Percentiles rank a stretch among this genome's conserved stretches.
Evolutionary conservation across 2,329 filamentous ascomycete genomes (phyloP).

Genomic region (Ascochyta clinopodiicola): DNA sequence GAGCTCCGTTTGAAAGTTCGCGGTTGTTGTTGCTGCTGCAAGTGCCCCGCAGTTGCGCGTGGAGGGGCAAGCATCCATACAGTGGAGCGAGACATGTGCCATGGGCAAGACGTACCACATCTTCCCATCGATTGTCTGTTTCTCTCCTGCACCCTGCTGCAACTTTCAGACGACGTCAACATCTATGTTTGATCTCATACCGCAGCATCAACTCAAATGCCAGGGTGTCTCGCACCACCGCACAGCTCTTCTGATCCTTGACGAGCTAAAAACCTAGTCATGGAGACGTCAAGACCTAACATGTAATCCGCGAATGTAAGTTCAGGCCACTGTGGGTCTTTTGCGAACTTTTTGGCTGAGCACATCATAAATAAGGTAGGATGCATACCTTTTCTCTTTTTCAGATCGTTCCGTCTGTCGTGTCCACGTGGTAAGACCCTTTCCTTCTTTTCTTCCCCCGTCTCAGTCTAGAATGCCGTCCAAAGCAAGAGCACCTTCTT

Average conservation of each 20-base stretch:
- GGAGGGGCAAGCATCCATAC: constrained; percentile 9
- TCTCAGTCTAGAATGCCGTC: background rate
- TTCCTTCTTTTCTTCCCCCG: background rate
- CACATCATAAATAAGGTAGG: background rate
- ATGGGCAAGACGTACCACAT: background rate
- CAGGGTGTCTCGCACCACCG: background rate
- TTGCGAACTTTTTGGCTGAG: background rate
- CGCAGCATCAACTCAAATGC: too few species aligned
- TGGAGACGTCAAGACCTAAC: background rate
- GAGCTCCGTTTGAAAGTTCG: constrained; percentile 5
- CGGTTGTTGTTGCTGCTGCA: constrained; percentile 8
- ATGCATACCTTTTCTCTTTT: background rate
- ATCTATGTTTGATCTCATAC: too few species aligned
- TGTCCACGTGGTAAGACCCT: background rate
- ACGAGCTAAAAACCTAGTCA: background rate
- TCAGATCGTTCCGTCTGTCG: background rate
- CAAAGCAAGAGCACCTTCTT: constrained; percentile 35
- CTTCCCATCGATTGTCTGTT: too few species aligned
- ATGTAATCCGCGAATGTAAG: constrained; percentile 4
- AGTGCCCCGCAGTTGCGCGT: constrained; percentile 13
- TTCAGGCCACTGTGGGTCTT: constrained; percentile 4
- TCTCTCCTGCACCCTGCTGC: too few species aligned
- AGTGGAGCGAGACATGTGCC: background rate
- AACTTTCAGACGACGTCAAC: too few species aligned
- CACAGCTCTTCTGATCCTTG: background rate